Base-by-base conservation (phyloP, 1,284 basidiomycete species). In the Irpex sp. region DNA sequence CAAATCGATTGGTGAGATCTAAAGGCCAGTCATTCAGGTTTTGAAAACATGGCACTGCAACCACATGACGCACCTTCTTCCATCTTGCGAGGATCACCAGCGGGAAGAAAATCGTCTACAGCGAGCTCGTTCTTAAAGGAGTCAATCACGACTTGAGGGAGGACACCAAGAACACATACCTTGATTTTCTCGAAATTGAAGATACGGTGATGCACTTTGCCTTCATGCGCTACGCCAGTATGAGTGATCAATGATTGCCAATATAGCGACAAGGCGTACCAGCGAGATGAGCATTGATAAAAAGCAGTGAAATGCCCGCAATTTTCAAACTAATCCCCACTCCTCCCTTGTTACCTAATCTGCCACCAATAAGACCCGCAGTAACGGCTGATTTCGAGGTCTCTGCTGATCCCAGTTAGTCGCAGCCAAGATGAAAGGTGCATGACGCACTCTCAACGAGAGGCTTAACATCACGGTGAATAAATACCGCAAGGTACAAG, bases 281-380 rank as follows among this genome's bases (percentile, higher is more conserved):
- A 59, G 93, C 92, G n/a, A 96, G 78, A 74, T 96, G 94, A 0
- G 92, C 91, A 68, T 95, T 96, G 67, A 96, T 77, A 72, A 96
- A 94, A 13, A 96, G 79, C 40, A 96, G 79, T 0, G 92, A 88
- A 5, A 85, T 87, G 4, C 85, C 86, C 57, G 84, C 86, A 15
- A 96, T 78, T 66, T 92, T 88, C 55, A 95, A 73, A 62, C 89
- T 92, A 65, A 96, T 88, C 13, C 92, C 94, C 15, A 94, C 90
- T 11, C 88, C 93, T 3, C 92, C 92, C 71, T 94, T 94, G 72
- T 95, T 95, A 2, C 93, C 93, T 1, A 96, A 82, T 49, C 94
- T 80, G 0, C 94, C 94, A 7, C 92, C 91, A 44, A 96, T 90
- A n/a, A 96, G 77, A 7, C 94, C 94, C 26, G 92, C 85, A 7